phyloP scores from a whole-genome alignment of 306 rosid species.

The Malus sieversii region DNA sequence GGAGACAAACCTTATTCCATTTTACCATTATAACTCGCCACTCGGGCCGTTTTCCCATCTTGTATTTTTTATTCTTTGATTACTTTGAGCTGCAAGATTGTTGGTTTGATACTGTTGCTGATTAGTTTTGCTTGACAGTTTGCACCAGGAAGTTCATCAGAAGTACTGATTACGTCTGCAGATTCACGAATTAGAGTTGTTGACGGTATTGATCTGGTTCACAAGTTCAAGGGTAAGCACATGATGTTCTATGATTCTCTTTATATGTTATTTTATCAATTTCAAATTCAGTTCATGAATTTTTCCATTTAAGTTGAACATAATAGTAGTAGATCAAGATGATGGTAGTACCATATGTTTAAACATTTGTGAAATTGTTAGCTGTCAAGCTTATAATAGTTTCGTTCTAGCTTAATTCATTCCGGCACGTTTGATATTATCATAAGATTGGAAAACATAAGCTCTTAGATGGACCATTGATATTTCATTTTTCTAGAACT shows the following conservation, averaged over 20 bases:
- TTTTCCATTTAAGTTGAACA: not conserved
- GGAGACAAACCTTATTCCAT: not conserved
- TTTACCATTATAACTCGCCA: not conserved
- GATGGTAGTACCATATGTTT: not conserved
- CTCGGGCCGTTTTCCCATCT: not conserved
- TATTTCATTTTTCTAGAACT: no score
- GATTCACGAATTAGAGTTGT: constrained; percentile 95
- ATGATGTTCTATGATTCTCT: constrained; percentile 8
- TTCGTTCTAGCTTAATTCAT: not conserved
- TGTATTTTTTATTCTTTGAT: constrained; percentile 8
- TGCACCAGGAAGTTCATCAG: constrained; percentile 95
- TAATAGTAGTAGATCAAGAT: not conserved
- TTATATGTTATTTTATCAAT: constrained; percentile 7
- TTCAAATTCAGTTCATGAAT: not conserved
- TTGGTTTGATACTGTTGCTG: constrained; percentile 23
- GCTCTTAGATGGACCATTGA: not conserved
- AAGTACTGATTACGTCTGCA: constrained; percentile 86
- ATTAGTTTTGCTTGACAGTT: constrained; percentile 58
- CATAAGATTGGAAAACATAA: not conserved
- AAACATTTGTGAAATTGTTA: no score
- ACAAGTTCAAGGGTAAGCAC: constrained; percentile 81
- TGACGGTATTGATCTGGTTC: constrained; percentile 74
- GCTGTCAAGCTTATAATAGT: not conserved
- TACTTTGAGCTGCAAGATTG: constrained; percentile 11
- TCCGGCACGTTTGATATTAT: not conserved